Percentiles rank a stretch among this genome's conserved stretches.
phyloP scores from a whole-genome alignment of 345 rosid species.

The Camelina sativa region DNA sequence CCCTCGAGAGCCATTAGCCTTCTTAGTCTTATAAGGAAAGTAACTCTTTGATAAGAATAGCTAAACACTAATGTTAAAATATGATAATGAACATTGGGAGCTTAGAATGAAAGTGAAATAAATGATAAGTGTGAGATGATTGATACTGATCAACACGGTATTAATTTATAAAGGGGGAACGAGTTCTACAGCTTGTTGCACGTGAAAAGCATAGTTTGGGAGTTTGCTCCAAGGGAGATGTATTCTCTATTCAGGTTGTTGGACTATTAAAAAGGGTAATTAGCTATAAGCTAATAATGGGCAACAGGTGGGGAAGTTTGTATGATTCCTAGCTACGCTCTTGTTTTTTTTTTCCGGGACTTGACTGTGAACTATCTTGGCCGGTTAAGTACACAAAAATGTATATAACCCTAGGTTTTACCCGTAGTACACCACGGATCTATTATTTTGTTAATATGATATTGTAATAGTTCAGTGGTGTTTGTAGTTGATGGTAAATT shows the following conservation, averaged over 20 bases:
- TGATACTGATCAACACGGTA: background rate
- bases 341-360: background rate
- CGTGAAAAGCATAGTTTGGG: slow-evolving; percentile 45
- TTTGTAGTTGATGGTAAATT: too few relatives aligned
- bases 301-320: slow-evolving; percentile 9
- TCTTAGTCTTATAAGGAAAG: slow-evolving; percentile 8
- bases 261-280: slow-evolving; percentile 6
- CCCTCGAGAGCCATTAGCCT: slow-evolving; percentile 75
- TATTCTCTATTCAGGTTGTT: slow-evolving; percentile 42
- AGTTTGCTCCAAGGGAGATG: slow-evolving; percentile 47
- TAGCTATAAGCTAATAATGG: slow-evolving; percentile 9
- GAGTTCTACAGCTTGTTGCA: slow-evolving; percentile 42
- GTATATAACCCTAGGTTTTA: background rate
- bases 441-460: too few relatives aligned
- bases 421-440: too few relatives aligned
- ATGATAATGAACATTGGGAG: background rate
- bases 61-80: too few relatives aligned
- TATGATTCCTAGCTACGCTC: background rate
- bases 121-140: slow-evolving; percentile 14
- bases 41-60: background rate
- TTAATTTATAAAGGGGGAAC: slow-evolving; percentile 28
- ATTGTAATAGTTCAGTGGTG: too few relatives aligned
- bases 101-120: background rate
- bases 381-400: background rate
- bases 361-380: slow-evolving; percentile 5